Evolutionary conservation across 495 filamentous ascomycete genomes (phyloP), one percentile per base, ranked within the genome.

Genomic region (Penicillium simplicissimum): DNA sequence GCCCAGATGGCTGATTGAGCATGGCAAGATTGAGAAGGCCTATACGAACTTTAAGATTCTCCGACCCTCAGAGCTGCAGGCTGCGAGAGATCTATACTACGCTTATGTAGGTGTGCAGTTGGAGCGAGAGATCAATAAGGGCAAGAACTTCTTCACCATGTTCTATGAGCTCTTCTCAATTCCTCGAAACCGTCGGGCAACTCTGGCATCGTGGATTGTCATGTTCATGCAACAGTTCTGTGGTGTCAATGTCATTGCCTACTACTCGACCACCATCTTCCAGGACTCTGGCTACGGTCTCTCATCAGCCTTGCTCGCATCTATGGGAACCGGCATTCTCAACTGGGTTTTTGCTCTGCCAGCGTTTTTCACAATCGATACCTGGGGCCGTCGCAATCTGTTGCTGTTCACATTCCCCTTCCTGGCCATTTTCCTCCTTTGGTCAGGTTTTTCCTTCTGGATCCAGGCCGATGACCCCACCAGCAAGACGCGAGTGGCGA

Each of bases 301-400:
- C 3, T 71, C 75, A n/a, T 64, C 74, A 13, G 81, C 84, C 1
- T 71, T 88, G 34, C 67, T 85, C 4, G 83, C 78, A 2, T 85
- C 85, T 10, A 81, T 84, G 76, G 87, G 87, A 5, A 87, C 84
- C 5, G 90, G 89, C 11, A 79, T 86, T 43, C 66, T 89, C 25
- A 88, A 89, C 64, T 87, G 87, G 73, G 67, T 89, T 36, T 89
- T 87, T 57, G 84, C 87, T 4, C 74, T 83, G 28, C 89, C 88
- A 7, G 87, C 89, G 4, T 76, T 91, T 55, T 87, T 85, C 70
- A 88, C 87, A 0, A 89, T 88, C 52, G 85, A 88, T 66, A 88
- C 85, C 3, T 88, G 82, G 66, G 86, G 86, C 4, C 79, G 86
- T 8, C 82, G 87, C 7, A 86, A 88, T 66, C 87, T 87, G 1